Evolutionary conservation across 805 yeast species (phyloP).

Genomic region (Kodamaea kakaduensis): DNA sequence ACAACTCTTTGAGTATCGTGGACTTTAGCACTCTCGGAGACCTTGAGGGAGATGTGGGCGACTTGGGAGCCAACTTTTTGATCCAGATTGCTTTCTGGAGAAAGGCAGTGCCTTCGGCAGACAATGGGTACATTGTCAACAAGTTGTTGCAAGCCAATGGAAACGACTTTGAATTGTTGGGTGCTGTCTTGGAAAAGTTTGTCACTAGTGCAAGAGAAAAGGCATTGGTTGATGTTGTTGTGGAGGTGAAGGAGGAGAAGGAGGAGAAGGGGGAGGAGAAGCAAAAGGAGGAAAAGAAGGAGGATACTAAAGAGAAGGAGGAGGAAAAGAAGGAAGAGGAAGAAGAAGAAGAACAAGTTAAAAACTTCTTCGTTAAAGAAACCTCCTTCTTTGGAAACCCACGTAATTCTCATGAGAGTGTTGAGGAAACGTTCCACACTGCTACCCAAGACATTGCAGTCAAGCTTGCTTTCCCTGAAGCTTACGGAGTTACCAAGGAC

Average conservation of each 20-base stretch:
- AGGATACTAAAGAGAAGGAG: constrained; percentile 13
- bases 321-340: constrained; percentile 22
- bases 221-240: constrained; percentile 35
- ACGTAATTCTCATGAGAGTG: constrained; percentile 33
- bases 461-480: constrained; percentile 76
- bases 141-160: constrained; percentile 79
- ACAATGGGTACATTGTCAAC: constrained; percentile 65
- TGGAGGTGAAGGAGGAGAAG: constrained; percentile 31
- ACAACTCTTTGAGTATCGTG: constrained; percentile 50
- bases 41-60: constrained; percentile 41
- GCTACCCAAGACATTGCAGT: constrained; percentile 52
- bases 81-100: constrained; percentile 81
- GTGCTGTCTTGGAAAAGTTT: constrained; percentile 63
- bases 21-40: constrained; percentile 64
- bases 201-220: constrained; percentile 55
- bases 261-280: constrained; percentile 35
- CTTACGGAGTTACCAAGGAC: constrained; percentile 52
- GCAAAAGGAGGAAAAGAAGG: constrained; percentile 20
- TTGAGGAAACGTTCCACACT: constrained; percentile 34
- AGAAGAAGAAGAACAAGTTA: constrained; percentile 16
- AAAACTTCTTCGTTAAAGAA: constrained; percentile 54
- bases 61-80: constrained; percentile 47
- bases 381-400: constrained; percentile 64
- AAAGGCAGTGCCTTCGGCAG: constrained; percentile 51
- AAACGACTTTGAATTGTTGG: constrained; percentile 73